These are phyloP conservation scores for Malassezia equina DNA, from an alignment of 1,284 basidiomycete genomes.

Conservation along the genomic window DNA sequence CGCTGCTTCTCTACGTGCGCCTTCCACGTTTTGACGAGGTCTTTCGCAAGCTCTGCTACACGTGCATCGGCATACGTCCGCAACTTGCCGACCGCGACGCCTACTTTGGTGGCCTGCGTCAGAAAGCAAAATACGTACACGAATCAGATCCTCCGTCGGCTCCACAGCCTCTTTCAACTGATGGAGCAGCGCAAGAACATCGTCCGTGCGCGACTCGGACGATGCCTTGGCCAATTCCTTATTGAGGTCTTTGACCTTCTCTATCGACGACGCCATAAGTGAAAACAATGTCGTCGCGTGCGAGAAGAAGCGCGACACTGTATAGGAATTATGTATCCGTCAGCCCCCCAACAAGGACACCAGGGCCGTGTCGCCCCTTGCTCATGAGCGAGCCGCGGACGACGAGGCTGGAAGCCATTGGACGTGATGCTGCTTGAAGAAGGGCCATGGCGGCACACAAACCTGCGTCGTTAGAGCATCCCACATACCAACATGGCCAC, in stretches of 20 bases:
- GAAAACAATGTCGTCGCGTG: neutral
- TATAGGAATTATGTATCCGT: slow-evolving; percentile 11
- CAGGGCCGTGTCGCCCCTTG: no score
- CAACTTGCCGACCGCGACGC: slow-evolving; percentile 82
- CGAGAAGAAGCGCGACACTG: neutral
- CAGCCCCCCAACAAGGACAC: neutral
- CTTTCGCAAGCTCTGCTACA: slow-evolving; percentile 75
- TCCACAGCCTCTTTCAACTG: slow-evolving; percentile 66
- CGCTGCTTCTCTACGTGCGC: slow-evolving; percentile 38
- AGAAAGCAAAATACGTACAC: slow-evolving; percentile 51
- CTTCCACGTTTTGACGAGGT: slow-evolving; percentile 60
- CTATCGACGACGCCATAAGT: slow-evolving; percentile 14
- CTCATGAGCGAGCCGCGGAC: neutral
- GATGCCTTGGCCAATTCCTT: slow-evolving; percentile 31
- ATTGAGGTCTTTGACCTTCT: slow-evolving; percentile 30
- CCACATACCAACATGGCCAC: slow-evolving; percentile 1
- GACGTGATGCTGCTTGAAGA: slow-evolving; percentile 10
- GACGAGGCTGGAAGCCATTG: slow-evolving; percentile 1
- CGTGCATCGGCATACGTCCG: slow-evolving; percentile 63
- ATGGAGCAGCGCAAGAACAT: slow-evolving; percentile 61
- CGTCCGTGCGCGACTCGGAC: slow-evolving; percentile 52
- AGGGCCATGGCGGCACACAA: slow-evolving; percentile 15
- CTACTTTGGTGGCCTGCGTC: slow-evolving; percentile 55
- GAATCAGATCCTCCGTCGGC: slow-evolving; percentile 74
- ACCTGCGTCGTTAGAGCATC: neutral